These are phyloP conservation scores for Podospora comata DNA, from an alignment of 495 filamentous ascomycete species.

Conservation along the genomic window DNA sequence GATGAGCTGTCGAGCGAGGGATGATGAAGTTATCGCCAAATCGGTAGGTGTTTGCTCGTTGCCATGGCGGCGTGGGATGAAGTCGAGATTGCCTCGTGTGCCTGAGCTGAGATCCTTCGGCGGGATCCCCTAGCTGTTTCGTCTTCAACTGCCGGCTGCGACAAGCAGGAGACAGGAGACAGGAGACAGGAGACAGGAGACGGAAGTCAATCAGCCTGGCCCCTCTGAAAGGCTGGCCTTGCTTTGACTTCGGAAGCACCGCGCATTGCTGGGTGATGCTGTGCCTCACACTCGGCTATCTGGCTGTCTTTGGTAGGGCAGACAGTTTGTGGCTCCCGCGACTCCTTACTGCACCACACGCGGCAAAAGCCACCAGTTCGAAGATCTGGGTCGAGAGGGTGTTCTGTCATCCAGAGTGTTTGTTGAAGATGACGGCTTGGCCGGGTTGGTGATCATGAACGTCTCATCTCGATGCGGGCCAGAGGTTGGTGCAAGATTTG, in stretches of 20 bases:
- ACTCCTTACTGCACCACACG: neutral
- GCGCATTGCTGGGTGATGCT: neutral
- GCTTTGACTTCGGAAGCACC: neutral
- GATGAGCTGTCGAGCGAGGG: neutral
- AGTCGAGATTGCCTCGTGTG: neutral
- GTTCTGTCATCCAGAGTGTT: neutral
- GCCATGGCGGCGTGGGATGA: neutral
- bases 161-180: neutral
- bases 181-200: too few relatives aligned
- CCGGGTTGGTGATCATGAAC: too few relatives aligned
- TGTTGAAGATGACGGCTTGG: neutral
- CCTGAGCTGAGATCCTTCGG: constrained; percentile 8
- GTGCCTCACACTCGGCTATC: neutral
- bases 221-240: neutral
- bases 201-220: neutral
- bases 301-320: neutral
- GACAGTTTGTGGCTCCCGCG: neutral
- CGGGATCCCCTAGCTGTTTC: neutral
- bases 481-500: neutral
- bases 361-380: neutral
- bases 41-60: neutral
- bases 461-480: neutral
- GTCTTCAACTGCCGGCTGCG: constrained; percentile 1
- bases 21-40: constrained; percentile 2
- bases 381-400: neutral